Conservation (phyloP, 495 filamentous ascomycete genomes). For the Gamarada debralockiae region DNA sequence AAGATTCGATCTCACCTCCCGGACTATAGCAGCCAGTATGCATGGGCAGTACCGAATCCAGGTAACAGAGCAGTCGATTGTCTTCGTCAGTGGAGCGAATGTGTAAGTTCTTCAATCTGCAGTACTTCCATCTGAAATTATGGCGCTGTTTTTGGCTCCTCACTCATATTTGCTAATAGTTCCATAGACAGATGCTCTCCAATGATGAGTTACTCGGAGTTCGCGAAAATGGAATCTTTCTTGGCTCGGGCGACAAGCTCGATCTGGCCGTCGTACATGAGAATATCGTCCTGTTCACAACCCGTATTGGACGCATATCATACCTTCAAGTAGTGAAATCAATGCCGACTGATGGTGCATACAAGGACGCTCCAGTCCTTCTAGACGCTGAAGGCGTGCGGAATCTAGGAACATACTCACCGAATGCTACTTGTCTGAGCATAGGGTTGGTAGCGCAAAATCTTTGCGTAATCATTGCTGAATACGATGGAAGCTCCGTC, state of each 20-base stretch:
- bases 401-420: conserved; percentile 7
- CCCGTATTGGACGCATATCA: not conserved
- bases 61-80: conserved; percentile 23
- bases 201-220: not conserved
- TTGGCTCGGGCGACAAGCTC: conserved; percentile 4
- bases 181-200: not conserved
- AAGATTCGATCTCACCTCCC: conserved; percentile 17
- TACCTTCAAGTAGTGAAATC: conserved; percentile 15
- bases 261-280: conserved; percentile 10
- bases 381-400: not conserved
- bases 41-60: conserved; percentile 12
- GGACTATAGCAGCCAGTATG: conserved; percentile 19
- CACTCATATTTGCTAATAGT: not conserved
- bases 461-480: conserved; percentile 13
- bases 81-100: not conserved
- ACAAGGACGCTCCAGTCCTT: not conserved
- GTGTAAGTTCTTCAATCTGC: conserved; percentile 16
- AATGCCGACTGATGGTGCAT: not conserved
- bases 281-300: conserved; percentile 10
- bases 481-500: not conserved
- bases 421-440: conserved; percentile 5
- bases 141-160: not conserved
- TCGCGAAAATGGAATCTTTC: not conserved
- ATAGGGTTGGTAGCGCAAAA: not conserved
- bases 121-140: no score